A percentile compares a stretch with the other conserved stretches of the same genome.
Evolutionary conservation across 2,329 filamentous ascomycete species (phyloP).

Genomic region (Apiospora hydei): DNA sequence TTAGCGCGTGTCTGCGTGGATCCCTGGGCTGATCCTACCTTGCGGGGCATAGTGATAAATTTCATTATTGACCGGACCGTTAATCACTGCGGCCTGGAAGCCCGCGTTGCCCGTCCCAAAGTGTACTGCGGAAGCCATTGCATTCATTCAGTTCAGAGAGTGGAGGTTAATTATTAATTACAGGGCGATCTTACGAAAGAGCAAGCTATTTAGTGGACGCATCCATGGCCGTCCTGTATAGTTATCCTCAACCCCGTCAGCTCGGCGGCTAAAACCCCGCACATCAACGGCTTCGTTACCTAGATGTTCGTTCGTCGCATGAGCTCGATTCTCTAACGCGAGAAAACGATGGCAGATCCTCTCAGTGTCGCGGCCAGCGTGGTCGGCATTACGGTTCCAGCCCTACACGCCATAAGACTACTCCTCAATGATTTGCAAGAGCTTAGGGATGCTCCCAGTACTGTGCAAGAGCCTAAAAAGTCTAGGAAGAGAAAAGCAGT

Average conservation of each 20-base stretch:
- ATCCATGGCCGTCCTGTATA: too few species aligned
- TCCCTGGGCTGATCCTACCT: neutral
- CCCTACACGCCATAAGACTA: slow-evolving; percentile 14
- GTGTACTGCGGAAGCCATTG: too few species aligned
- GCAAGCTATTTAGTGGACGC: too few species aligned
- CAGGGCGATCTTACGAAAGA: too few species aligned
- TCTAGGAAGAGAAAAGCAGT: too few species aligned
- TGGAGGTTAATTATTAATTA: too few species aligned
- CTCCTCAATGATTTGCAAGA: slow-evolving; percentile 17
- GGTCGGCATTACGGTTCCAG: slow-evolving; percentile 9
- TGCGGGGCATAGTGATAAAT: neutral
- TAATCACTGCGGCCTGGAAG: neutral
- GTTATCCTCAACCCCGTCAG: too few species aligned
- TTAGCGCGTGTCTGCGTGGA: neutral
- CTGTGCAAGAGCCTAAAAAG: too few species aligned
- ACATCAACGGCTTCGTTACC: too few species aligned
- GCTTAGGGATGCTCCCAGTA: neutral
- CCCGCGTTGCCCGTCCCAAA: neutral
- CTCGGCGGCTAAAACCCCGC: too few species aligned
- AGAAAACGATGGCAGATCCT: neutral
- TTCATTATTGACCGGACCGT: neutral
- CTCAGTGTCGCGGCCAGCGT: slow-evolving; percentile 13
- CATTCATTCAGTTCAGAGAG: too few species aligned
- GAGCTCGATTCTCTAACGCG: neutral
- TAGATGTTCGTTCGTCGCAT: too few species aligned